Evolutionary conservation across 257 asterid genomes (phyloP).

Genomic region (Nicotiana tomentosiformis): DNA sequence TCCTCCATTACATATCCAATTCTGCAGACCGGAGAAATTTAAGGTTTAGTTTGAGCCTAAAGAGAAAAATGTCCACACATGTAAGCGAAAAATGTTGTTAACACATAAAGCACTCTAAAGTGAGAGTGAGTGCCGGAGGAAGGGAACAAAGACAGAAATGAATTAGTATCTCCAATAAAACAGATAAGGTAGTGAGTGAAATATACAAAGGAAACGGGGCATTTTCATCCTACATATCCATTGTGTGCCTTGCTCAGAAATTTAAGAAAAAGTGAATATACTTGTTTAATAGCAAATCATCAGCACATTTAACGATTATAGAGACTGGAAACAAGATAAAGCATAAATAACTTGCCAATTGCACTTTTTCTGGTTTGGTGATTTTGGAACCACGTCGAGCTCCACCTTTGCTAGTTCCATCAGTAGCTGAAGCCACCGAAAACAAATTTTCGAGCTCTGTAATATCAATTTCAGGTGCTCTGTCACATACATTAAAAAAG

Average conservation of each 20-base stretch:
- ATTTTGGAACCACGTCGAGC: slow-evolving; percentile 73
- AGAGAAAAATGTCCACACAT: not conserved
- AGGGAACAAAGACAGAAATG: not conserved
- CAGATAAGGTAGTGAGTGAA: not conserved
- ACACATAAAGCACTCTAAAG: not conserved
- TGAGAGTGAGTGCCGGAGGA: not conserved
- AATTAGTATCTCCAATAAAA: not conserved
- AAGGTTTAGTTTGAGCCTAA: no score
- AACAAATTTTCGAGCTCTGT: slow-evolving; percentile 95
- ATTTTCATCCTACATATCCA: not conserved
- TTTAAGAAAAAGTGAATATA: not conserved
- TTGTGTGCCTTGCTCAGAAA: not conserved
- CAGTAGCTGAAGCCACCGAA: slow-evolving; percentile 92
- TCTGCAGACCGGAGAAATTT: no score
- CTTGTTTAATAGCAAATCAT: not conserved
- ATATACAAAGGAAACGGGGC: not conserved
- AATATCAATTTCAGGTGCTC: slow-evolving; percentile 98
- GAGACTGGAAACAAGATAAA: slow-evolving; percentile 10
- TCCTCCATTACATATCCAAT: no score
- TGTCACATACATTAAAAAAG: slow-evolving; percentile 14
- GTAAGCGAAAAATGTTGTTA: not conserved
- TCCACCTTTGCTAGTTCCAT: slow-evolving; percentile 64
- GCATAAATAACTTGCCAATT: slow-evolving; percentile 56
- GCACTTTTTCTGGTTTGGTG: slow-evolving; percentile 94
- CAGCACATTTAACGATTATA: not conserved